phyloP scores from a whole-genome alignment of 2,329 filamentous ascomycete species.

The Aspergillus sp. region DNA sequence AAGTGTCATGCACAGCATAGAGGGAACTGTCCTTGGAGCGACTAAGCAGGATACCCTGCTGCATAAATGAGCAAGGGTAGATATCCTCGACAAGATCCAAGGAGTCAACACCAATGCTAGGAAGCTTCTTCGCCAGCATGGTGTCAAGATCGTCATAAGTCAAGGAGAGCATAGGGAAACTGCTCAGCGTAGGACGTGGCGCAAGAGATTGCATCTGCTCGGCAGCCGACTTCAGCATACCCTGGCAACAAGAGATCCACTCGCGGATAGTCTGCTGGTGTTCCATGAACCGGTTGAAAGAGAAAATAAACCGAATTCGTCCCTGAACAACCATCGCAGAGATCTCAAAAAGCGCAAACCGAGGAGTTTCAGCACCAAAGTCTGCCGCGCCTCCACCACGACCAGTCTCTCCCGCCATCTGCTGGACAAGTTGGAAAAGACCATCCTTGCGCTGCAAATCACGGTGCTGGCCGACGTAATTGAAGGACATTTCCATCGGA shows the following conservation, averaged over 20 bases:
- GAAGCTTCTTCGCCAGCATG: conserved; percentile 33
- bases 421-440: conserved; percentile 15
- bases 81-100: conserved; percentile 20
- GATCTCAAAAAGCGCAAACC: conserved; percentile 44
- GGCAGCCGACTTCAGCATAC: conserved; percentile 26
- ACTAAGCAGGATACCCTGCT: conserved; percentile 15
- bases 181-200: conserved; percentile 33
- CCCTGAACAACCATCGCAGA: conserved; percentile 46
- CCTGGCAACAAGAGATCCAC: conserved; percentile 40
- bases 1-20: background rate
- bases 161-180: conserved; percentile 43
- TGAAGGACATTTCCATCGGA: conserved; percentile 13
- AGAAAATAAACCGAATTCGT: conserved; percentile 45
- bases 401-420: conserved; percentile 43
- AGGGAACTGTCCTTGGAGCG: background rate
- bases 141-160: conserved; percentile 38
- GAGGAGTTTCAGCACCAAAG: background rate
- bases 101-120: conserved; percentile 28
- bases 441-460: conserved; percentile 1
- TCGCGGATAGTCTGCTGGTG: conserved; percentile 40
- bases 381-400: conserved; percentile 39
- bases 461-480: conserved; percentile 11
- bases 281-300: conserved; percentile 46
- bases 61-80: conserved; percentile 20
- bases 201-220: conserved; percentile 19